Evolutionary conservation across 2,329 filamentous ascomycete genomes (phyloP).

Genomic region (Didymella glomerata): DNA sequence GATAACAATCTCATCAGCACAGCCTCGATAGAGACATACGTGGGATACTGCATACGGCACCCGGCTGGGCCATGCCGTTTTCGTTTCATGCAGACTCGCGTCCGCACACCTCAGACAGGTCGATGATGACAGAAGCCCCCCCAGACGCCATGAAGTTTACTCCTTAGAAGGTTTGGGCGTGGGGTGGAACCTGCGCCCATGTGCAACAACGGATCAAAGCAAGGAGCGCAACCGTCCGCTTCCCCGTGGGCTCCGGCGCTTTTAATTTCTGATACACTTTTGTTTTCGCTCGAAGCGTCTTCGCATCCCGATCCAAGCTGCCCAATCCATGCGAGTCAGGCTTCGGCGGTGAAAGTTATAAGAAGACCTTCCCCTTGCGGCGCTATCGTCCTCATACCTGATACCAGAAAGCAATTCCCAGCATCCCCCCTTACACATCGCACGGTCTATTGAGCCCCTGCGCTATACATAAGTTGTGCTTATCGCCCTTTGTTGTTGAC

Average conservation of each 20-base stretch:
- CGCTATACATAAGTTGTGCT: constrained; percentile 14
- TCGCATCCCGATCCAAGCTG: constrained; percentile 17
- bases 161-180: constrained; percentile 38
- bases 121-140: constrained; percentile 28
- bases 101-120: constrained; percentile 19
- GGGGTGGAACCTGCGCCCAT: constrained; percentile 42
- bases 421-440: constrained; percentile 18
- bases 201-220: constrained; percentile 42
- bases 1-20: constrained; percentile 19
- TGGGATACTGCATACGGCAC: constrained; percentile 20
- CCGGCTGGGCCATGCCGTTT: constrained; percentile 15
- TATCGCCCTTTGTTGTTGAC: constrained; percentile 11
- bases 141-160: constrained; percentile 29
- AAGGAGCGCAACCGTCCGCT: constrained; percentile 46
- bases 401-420: constrained; percentile 20
- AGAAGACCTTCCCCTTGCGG: constrained; percentile 32
- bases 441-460: constrained; percentile 10
- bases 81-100: constrained; percentile 24
- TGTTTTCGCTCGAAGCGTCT: constrained; percentile 41
- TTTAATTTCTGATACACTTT: constrained; percentile 30
- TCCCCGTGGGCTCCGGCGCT: constrained; percentile 36
- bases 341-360: constrained; percentile 40
- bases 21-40: constrained; percentile 21
- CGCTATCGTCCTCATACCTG: constrained; percentile 22
- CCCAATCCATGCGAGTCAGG: constrained; percentile 42